These are phyloP conservation scores for Pyrrhoderma noxium DNA, from an alignment of 1,284 basidiomycete genomes.

Conservation along the genomic window DNA sequence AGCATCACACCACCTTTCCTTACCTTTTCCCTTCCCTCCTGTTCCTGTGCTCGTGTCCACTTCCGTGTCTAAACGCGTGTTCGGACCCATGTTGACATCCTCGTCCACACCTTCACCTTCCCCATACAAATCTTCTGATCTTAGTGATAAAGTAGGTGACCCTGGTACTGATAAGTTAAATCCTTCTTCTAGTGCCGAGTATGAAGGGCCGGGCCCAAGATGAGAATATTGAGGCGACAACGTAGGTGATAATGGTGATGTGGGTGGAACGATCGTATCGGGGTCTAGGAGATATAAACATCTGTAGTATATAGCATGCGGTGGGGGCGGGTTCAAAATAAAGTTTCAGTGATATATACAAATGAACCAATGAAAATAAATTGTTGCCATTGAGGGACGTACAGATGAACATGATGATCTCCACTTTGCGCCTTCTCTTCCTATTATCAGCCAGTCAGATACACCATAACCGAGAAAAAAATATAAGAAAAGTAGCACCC, in stretches of 20 bases:
- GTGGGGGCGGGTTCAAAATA: constrained; percentile 11
- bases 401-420: constrained; percentile 76
- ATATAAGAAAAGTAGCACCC: constrained; percentile 4
- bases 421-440: constrained; percentile 24
- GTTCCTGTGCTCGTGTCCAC: neutral
- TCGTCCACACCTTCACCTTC: neutral
- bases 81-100: neutral
- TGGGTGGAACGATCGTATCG: constrained; percentile 18
- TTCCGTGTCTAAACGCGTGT: neutral
- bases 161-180: too few species aligned
- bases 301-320: constrained; percentile 5
- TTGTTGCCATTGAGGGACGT: too few species aligned
- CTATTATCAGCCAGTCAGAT: constrained; percentile 9
- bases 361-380: too few species aligned
- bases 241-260: too few species aligned
- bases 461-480: neutral
- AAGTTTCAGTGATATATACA: neutral
- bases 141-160: too few species aligned
- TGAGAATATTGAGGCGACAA: too few species aligned
- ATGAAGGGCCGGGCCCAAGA: too few species aligned
- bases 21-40: too few species aligned
- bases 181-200: too few species aligned
- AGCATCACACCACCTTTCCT: too few species aligned
- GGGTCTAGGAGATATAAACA: constrained; percentile 26
- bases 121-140: too few species aligned